Percentiles rank a stretch among this genome's conserved stretches.
These are phyloP conservation scores for Wickerhamiella qilinensis DNA, from an alignment of 805 yeast species.

Conservation along the genomic window DNA sequence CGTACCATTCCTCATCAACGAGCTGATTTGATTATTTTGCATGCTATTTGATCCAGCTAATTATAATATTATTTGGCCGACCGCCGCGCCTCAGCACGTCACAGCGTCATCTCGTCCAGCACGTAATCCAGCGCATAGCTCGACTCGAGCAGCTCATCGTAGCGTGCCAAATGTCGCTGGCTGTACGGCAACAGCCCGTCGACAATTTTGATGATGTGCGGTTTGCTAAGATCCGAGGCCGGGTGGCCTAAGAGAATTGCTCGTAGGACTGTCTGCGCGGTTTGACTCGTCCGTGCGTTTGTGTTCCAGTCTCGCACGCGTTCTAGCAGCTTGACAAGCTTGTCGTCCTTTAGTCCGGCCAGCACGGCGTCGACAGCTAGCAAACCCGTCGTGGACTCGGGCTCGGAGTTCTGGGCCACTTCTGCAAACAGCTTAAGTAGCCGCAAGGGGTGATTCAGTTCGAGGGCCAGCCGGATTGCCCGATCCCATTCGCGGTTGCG, in stretches of 20 bases:
- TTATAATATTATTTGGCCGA: too few relatives aligned
- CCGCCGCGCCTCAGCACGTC: too few relatives aligned
- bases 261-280: conserved; percentile 63
- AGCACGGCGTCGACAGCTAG: conserved; percentile 50
- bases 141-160: conserved; percentile 70
- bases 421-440: conserved; percentile 60
- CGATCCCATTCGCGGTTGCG: conserved; percentile 65
- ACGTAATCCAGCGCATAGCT: conserved; percentile 77
- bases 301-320: conserved; percentile 92
- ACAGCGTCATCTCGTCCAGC: conserved; percentile 39
- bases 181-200: conserved; percentile 78
- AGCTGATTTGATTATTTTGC: conserved; percentile 13
- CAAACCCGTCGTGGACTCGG: conserved; percentile 37
- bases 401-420: conserved; percentile 32
- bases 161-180: conserved; percentile 64
- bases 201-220: conserved; percentile 50
- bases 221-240: conserved; percentile 40
- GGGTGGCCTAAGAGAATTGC: conserved; percentile 43
- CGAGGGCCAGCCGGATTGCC: conserved; percentile 74
- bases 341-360: conserved; percentile 38
- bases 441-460: conserved; percentile 80
- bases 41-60: too few relatives aligned
- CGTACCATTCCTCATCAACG: conserved; percentile 48
- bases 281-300: conserved; percentile 60
- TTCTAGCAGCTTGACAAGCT: conserved; percentile 43